phyloP scores from a whole-genome alignment of 352 stramenopile species.

The Phytophthora aleatoria region DNA sequence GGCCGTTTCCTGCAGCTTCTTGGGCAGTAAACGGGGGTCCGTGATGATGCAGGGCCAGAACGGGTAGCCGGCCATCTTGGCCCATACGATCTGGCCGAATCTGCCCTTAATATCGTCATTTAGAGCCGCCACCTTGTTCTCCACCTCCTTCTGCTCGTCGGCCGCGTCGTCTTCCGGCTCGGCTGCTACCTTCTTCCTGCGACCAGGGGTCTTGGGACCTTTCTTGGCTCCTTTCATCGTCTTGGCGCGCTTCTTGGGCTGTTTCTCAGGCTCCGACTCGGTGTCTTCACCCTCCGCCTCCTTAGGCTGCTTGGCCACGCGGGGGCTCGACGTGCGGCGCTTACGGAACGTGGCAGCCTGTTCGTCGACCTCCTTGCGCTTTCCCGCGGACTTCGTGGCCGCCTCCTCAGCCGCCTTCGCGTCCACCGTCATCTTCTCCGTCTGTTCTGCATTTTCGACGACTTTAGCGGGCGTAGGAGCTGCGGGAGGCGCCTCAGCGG shows the following conservation, averaged over 20 bases:
- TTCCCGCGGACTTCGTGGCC: slow-evolving; percentile 16
- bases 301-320: slow-evolving; percentile 13
- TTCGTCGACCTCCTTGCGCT: slow-evolving; percentile 12
- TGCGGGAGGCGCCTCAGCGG: slow-evolving; percentile 10
- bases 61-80: slow-evolving; percentile 81
- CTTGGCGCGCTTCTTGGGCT: slow-evolving; percentile 54
- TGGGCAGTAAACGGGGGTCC: slow-evolving; percentile 54
- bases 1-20: slow-evolving; percentile 48
- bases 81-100: slow-evolving; percentile 82
- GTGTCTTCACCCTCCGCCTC: slow-evolving; percentile 44
- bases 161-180: slow-evolving; percentile 18
- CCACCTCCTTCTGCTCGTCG: slow-evolving; percentile 38
- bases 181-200: slow-evolving; percentile 47
- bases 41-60: slow-evolving; percentile 84
- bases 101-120: slow-evolving; percentile 62
- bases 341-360: slow-evolving; percentile 17
- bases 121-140: slow-evolving; percentile 53
- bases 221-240: slow-evolving; percentile 32
- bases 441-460: slow-evolving; percentile 1
- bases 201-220: slow-evolving; percentile 30
- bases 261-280: slow-evolving; percentile 58
- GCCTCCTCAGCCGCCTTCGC: background rate
- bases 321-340: slow-evolving; percentile 19
- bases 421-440: slow-evolving; percentile 17
- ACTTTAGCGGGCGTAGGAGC: slow-evolving; percentile 1